These are phyloP conservation scores for Cytospora chrysosperma DNA, from an alignment of 2,329 filamentous ascomycete genomes.

Conservation along the genomic window DNA sequence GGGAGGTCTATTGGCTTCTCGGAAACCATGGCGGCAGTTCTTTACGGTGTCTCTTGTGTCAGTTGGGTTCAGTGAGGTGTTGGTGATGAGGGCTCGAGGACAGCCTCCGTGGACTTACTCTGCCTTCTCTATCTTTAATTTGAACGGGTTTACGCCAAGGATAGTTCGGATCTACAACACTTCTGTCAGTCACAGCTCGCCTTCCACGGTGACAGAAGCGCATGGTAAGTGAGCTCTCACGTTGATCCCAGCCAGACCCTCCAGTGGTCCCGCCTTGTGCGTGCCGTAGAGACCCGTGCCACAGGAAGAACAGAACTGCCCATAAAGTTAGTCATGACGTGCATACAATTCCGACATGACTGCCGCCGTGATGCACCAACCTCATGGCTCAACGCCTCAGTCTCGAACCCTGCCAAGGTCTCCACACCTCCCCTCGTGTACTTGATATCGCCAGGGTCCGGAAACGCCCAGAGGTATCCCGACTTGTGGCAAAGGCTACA, in stretches of 20 bases:
- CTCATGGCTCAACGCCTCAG: constrained; percentile 27
- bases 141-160: constrained; percentile 29
- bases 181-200: background rate
- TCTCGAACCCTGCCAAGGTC: constrained; percentile 13
- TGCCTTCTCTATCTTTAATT: constrained; percentile 23
- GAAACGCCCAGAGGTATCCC: constrained; percentile 33
- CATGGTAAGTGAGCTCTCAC: constrained; percentile 9
- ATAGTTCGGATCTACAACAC: constrained; percentile 23
- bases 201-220: fast-evolving
- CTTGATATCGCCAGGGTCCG: constrained; percentile 8
- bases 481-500: constrained; percentile 33
- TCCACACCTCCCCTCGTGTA: constrained; percentile 15
- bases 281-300: constrained; percentile 31
- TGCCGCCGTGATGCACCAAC: constrained; percentile 15
- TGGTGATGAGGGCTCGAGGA: background rate
- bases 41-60: background rate
- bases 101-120: background rate
- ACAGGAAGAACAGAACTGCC: constrained; percentile 32
- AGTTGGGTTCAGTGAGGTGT: background rate
- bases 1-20: constrained; percentile 3
- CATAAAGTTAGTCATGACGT: background rate
- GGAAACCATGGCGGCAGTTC: constrained; percentile 2
- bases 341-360: background rate
- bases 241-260: constrained; percentile 30
- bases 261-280: constrained; percentile 28